phyloP scores from a whole-genome alignment of 306 rosid genomes.

The Acacia melanoxylon region DNA sequence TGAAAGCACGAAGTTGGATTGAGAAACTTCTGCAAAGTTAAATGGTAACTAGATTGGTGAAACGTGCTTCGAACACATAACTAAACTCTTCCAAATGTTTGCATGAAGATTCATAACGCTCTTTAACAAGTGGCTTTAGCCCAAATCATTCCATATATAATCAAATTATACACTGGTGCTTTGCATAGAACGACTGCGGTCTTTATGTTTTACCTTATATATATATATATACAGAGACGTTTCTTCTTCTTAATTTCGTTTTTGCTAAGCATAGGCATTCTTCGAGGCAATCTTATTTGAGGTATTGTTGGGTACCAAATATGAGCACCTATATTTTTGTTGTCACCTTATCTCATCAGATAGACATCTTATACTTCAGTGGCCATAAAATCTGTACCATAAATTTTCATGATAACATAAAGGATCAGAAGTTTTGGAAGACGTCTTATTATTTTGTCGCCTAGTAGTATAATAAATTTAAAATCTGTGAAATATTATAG shows the following conservation, averaged over 20 bases:
- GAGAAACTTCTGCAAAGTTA: background rate
- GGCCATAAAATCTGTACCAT: background rate
- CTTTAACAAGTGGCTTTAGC: background rate
- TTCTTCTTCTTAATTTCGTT: too few relatives aligned
- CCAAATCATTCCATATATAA: background rate
- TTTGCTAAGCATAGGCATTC: too few relatives aligned
- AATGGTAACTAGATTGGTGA: background rate
- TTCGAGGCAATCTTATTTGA: too few relatives aligned
- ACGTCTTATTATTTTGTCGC: background rate
- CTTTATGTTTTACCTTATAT: background rate
- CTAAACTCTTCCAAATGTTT: background rate
- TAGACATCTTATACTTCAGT: background rate
- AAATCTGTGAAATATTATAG: background rate
- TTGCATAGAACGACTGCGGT: background rate
- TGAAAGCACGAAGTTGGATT: background rate
- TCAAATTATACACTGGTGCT: background rate
- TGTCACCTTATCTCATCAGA: background rate
- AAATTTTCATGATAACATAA: background rate
- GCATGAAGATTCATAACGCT: background rate
- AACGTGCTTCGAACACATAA: background rate
- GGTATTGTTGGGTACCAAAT: rapidly evolving
- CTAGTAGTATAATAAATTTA: background rate
- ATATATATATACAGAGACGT: too few relatives aligned
- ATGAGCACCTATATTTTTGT: rapidly evolving
- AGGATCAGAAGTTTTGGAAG: background rate